A percentile compares a stretch with the other conserved stretches of the same genome.
Conservation (phyloP, 2,329 filamentous ascomycete species). For the Dactylonectria macrodidyma region DNA sequence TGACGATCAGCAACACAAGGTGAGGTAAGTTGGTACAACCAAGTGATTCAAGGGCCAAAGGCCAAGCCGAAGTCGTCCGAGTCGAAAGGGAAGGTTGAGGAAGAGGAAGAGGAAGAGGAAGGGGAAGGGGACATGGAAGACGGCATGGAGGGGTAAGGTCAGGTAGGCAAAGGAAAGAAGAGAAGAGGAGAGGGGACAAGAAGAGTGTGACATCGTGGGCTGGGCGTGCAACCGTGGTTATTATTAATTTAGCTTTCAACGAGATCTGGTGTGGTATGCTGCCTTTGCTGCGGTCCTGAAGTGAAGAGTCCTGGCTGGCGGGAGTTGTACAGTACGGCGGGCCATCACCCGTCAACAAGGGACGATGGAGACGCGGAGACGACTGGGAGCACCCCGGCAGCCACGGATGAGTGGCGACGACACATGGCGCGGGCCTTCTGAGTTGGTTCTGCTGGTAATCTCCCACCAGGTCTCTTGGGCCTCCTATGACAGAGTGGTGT, state of each 20-base stretch:
- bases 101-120: conserved; percentile 16
- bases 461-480: conserved; percentile 40
- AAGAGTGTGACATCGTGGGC: conserved; percentile 38
- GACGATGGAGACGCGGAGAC: conserved; percentile 42
- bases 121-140: neutral
- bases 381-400: conserved; percentile 40
- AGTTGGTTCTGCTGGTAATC: conserved; percentile 42
- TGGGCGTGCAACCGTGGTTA: conserved; percentile 31
- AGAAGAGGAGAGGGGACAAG: conserved; percentile 23
- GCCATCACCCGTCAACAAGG: conserved; percentile 24
- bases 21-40: conserved; percentile 23
- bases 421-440: conserved; percentile 41
- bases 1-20: conserved; percentile 41
- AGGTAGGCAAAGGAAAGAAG: conserved; percentile 17
- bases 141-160: conserved; percentile 1
- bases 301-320: neutral
- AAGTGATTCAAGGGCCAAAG: conserved; percentile 6
- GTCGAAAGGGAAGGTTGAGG: neutral
- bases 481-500: conserved; percentile 41
- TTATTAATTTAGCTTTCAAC: conserved; percentile 37
- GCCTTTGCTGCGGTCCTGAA: conserved; percentile 2
- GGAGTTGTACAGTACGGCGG: conserved; percentile 27
- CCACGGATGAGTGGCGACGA: conserved; percentile 39
- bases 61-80: neutral
- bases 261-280: conserved; percentile 39